phyloP scores from a whole-genome alignment of 2,329 filamentous ascomycete genomes.

The Curvularia hawaiiensis region DNA sequence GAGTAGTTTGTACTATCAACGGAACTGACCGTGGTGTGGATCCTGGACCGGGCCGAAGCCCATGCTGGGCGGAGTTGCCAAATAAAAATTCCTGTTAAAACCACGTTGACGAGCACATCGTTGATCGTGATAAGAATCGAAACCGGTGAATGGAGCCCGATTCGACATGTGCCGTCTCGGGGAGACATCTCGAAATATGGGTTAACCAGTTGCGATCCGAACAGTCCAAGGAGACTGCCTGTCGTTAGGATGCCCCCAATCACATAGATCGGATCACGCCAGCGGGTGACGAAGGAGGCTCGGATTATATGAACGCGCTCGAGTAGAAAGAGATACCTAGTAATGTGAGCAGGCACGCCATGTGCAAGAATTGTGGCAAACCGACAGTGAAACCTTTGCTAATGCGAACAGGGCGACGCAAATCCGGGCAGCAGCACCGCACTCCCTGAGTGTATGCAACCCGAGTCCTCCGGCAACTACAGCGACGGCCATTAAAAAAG shows the following conservation, averaged over 20 bases:
- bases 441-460: constrained; percentile 31
- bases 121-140: constrained; percentile 36
- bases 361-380: not conserved
- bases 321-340: constrained; percentile 45
- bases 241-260: constrained; percentile 26
- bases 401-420: constrained; percentile 45
- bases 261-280: constrained; percentile 41
- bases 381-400: constrained; percentile 38
- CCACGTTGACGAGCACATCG: constrained; percentile 44
- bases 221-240: constrained; percentile 29
- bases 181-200: constrained; percentile 35
- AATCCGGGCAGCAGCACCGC: constrained; percentile 40
- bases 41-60: not conserved
- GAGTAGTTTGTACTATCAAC: not conserved
- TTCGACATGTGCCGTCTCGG: constrained; percentile 39
- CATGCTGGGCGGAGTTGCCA: constrained; percentile 39
- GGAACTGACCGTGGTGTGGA: not conserved
- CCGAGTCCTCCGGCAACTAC: constrained; percentile 37
- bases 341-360: not conserved
- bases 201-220: constrained; percentile 26
- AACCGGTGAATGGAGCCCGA: constrained; percentile 41
- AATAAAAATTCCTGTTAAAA: constrained; percentile 44
- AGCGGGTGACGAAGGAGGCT: constrained; percentile 33
- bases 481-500: constrained; percentile 36
- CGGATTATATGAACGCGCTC: constrained; percentile 47